Percentiles rank a stretch among this genome's conserved stretches.
phyloP scores from a whole-genome alignment of 2,329 filamentous ascomycete species.

The Cercospora zeina region DNA sequence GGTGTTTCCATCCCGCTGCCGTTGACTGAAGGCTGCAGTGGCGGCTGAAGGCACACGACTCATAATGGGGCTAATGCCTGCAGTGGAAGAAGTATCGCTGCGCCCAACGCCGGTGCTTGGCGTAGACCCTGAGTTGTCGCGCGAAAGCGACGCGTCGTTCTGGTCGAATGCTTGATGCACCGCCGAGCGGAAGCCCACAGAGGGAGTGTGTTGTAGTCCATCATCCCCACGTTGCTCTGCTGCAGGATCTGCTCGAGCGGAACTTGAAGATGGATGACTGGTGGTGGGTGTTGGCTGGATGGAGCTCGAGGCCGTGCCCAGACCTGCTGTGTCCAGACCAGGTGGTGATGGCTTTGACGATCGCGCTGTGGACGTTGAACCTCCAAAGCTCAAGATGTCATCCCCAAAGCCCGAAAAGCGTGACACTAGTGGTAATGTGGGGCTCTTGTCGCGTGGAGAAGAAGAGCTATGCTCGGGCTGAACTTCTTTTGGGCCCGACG shows the following conservation, averaged over 20 bases:
- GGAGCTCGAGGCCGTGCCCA: conserved; percentile 23
- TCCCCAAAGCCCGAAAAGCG: conserved; percentile 48
- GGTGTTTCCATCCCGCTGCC: conserved; percentile 47
- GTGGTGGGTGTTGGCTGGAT: conserved; percentile 27
- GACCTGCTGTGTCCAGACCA: conserved; percentile 15
- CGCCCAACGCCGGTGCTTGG: conserved; percentile 38
- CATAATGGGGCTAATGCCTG: conserved; percentile 66
- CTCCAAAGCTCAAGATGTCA: conserved; percentile 34
- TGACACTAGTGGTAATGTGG: conserved; percentile 47
- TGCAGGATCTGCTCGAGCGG: conserved; percentile 24
- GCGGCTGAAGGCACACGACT: conserved; percentile 54
- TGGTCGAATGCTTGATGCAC: conserved; percentile 67
- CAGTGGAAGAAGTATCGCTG: conserved; percentile 64
- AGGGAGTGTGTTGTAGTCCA: conserved; percentile 52
- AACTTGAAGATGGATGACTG: conserved; percentile 16
- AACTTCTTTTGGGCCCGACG: not conserved
- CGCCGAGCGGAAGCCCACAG: conserved; percentile 52
- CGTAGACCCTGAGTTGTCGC: conserved; percentile 42
- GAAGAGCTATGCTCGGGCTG: conserved; percentile 1
- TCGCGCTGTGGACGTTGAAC: conserved; percentile 13
- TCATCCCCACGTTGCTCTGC: conserved; percentile 25
- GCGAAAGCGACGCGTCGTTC: conserved; percentile 55
- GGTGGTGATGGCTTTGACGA: conserved; percentile 1
- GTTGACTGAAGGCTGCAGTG: conserved; percentile 35
- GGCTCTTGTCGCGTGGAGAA: conserved; percentile 24